phyloP scores from a whole-genome alignment of 2,329 filamentous ascomycete species.

The Cordyceps cicadae region DNA sequence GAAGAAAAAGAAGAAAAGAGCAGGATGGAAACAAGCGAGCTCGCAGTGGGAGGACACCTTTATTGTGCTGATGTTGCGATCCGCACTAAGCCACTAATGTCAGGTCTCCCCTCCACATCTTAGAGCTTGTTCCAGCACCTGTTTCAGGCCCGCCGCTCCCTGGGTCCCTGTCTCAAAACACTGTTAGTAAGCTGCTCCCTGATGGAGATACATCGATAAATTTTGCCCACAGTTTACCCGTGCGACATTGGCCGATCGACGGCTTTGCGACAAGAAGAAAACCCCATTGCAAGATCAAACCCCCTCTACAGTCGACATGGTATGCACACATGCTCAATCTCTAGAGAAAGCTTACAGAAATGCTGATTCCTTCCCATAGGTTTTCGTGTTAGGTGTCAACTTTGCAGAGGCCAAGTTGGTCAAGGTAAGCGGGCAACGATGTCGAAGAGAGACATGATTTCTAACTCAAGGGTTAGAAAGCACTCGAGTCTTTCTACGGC shows the following conservation, averaged over 20 bases:
- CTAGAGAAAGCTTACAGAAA: not conserved
- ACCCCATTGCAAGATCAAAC: not conserved
- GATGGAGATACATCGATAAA: not conserved
- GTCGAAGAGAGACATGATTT: not conserved
- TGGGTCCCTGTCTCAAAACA: not conserved
- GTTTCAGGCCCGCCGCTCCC: conserved; percentile 9
- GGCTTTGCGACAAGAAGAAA: conserved; percentile 1
- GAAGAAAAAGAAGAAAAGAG: not conserved
- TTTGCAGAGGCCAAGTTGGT: conserved; percentile 79
- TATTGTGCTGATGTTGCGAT: conserved; percentile 8
- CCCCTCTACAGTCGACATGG: conserved; percentile 12
- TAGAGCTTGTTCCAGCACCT: not conserved
- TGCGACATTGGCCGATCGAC: too few species aligned
- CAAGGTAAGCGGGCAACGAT: conserved; percentile 50
- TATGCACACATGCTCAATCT: not conserved
- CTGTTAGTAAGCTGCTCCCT: not conserved
- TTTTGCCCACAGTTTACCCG: conserved; percentile 22
- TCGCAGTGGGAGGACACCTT: conserved; percentile 12
- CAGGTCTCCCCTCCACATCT: not conserved
- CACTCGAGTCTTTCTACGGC: conserved; percentile 78
- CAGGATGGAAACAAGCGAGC: conserved; percentile 10
- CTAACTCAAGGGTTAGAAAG: conserved; percentile 42
- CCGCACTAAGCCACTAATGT: conserved; percentile 5
- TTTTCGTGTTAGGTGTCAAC: conserved; percentile 79
- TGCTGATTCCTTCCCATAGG: conserved; percentile 36